Evolutionary conservation across 805 yeast genomes (phyloP).

Genomic region (Komagataella pseudopastoris): DNA sequence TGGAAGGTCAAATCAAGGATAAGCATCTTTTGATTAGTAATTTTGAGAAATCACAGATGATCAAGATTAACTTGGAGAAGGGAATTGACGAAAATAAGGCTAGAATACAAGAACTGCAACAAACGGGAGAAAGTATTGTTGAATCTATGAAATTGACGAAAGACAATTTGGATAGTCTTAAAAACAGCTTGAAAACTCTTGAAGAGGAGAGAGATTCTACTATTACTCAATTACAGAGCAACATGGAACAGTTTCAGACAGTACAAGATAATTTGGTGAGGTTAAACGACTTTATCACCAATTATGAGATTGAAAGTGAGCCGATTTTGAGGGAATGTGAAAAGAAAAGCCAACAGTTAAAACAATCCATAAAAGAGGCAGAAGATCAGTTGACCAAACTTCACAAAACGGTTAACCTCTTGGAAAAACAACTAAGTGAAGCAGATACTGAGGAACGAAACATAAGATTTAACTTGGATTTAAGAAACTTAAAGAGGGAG

Average conservation of each 20-base stretch:
- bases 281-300: slow-evolving; percentile 9
- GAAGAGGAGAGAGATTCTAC: neutral
- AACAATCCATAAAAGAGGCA: slow-evolving; percentile 10
- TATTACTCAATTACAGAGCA: neutral
- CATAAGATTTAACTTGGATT: slow-evolving; percentile 50
- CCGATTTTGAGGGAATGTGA: slow-evolving; percentile 7
- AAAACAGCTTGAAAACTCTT: neutral
- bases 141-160: slow-evolving; percentile 10
- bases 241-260: neutral
- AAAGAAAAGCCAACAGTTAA: slow-evolving; percentile 4
- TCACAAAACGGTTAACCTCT: slow-evolving; percentile 7
- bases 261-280: slow-evolving; percentile 7
- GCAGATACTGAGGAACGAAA: slow-evolving; percentile 49
- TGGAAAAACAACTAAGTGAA: slow-evolving; percentile 34
- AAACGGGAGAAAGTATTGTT: slow-evolving; percentile 8
- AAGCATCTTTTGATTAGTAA: slow-evolving; percentile 35
- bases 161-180: slow-evolving; percentile 7
- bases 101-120: slow-evolving; percentile 12
- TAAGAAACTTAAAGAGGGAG: slow-evolving; percentile 29
- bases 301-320: slow-evolving; percentile 6
- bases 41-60: slow-evolving; percentile 36
- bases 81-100: slow-evolving; percentile 21
- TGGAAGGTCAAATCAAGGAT: slow-evolving; percentile 41
- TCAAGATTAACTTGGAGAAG: slow-evolving; percentile 25
- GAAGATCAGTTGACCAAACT: slow-evolving; percentile 15